These are phyloP conservation scores for Calonectria montana DNA, from an alignment of 2,329 filamentous ascomycete species.

Conservation along the genomic window DNA sequence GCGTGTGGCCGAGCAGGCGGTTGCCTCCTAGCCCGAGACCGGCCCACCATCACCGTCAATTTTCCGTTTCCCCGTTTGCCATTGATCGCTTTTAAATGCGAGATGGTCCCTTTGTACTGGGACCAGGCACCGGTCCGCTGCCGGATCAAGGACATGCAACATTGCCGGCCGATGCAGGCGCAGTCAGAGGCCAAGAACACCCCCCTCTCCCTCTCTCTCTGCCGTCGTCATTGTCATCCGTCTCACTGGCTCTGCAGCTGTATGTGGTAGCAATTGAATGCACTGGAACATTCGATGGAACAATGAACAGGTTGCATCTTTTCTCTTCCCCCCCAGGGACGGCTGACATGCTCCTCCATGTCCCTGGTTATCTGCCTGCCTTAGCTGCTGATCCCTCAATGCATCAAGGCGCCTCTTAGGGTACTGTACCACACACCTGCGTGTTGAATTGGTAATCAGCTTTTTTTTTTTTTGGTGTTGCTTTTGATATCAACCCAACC, in stretches of 20 bases:
- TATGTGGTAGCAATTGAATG: conserved; percentile 19
- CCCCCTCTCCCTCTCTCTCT: neutral
- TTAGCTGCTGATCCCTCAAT: conserved; percentile 33
- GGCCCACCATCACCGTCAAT: conserved; percentile 26
- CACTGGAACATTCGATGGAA: conserved; percentile 37
- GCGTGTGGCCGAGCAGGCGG: conserved; percentile 31
- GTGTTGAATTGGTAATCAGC: conserved; percentile 38
- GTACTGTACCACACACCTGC: conserved; percentile 20
- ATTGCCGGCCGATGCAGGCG: neutral
- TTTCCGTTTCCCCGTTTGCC: neutral
- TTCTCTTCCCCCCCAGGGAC: neutral
- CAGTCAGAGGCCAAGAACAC: too few species aligned
- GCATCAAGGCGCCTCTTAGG: neutral
- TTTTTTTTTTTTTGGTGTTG: conserved; percentile 14
- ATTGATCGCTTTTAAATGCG: neutral
- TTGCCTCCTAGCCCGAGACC: conserved; percentile 34
- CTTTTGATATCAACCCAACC: conserved; percentile 26
- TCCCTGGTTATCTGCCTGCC: conserved; percentile 4
- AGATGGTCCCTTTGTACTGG: conserved; percentile 13
- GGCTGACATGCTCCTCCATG: neutral
- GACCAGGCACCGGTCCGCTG: conserved; percentile 14
- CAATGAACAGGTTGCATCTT: neutral
- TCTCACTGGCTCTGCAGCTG: neutral
- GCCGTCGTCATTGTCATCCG: neutral
- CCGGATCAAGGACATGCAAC: conserved; percentile 13